Base-by-base conservation (phyloP, 768 basidiomycete genomes). In the Leccinum subgranulosum region DNA sequence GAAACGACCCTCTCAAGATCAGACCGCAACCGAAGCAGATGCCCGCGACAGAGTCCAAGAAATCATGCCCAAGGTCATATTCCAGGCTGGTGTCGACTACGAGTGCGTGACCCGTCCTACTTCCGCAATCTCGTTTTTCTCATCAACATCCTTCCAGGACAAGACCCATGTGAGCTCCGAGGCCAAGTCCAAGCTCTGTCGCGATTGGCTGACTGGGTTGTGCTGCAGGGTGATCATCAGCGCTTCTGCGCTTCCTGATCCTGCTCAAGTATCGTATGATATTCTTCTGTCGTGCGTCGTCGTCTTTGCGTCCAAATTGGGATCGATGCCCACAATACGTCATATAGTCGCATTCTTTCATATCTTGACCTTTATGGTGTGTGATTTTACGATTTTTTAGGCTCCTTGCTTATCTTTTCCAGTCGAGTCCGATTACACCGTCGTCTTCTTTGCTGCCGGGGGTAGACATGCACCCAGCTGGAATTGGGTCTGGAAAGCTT, bases 401-500 rank as follows among this genome's bases (percentile, higher is more conserved):
- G 21, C 14, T 14, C 5, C 25, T 19, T 23, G 19, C 54, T 62
- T 39, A 64, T 57, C 11, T 49, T n/a, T 46, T 34, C 19, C 61
- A 93, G 92, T 93, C 59, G 91, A 94, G 69, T 86, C 89, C 28
- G 92, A 94, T 73, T 94, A 94, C 64, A 88, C 89, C 3, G 85
- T 94, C 21, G 83, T 93, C 4, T 92, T 93, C 73, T 89, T 94
- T 61, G 90, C 92, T 27, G 88, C 92, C 2, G 92, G 90, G 25
- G 83, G 83, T 7, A 78, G 76, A 59, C 77, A 92, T 73, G 81
- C 84, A 3, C 92, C 92, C 6, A 81, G 82, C 25, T 93, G 90
- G 90, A 90, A 86, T 62, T 94, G 92, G 92, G 81, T 94, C 10
- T 94, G 92, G 92, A 92, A 90, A 66, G 89, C 90, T 1, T 93